Evolutionary conservation across 805 yeast genomes (phyloP), one percentile per base, ranked within the genome.

Genomic region (Wickerhamomyces sydowiorum): DNA sequence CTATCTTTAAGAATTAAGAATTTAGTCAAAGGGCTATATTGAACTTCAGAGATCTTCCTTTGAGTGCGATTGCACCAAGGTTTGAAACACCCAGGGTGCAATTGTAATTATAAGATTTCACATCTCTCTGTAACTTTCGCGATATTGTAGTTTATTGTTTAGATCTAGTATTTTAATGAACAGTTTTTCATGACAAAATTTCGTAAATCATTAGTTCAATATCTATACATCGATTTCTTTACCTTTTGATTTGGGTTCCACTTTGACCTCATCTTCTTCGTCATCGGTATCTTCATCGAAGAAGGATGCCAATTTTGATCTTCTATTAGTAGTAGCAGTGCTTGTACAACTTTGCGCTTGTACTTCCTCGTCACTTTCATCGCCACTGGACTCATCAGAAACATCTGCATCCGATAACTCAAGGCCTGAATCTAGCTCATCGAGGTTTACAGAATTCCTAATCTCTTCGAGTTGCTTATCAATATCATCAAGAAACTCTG

Each of bases 41-140:
- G 54, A 72, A 35, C 17, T 38, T 42, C 27, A 41, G 33, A 43
- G 48, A 70, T 64, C 69, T 70, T 67, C 65, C 65, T 74, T 76
- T 77, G 82, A 77, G 82, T 77, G 69, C 82, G 81, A 66, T 65
- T 63, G 55, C 67, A 64, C 67, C 64, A 51, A 50, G 54, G 53
- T 45, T 48, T 47, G 42, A 45, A 24, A 48, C 33, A 43, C 56
- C 46, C 49, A 52, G 47, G 60, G 46, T 53, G 52, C 19, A 47
- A 45, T 51, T 56, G 61, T 53, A 56, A 56, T 56, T 56, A 47
- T 36, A 48, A 50, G 51, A 50, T 45, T 42, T 42, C n/a, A 56
- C 53, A 55, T 47, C 25, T 8, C 27, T 24, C 8, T 12, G 8
- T 24, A 24, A 24, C 27, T 24, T 8, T 24, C 27, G 27, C 10